Conservation (phyloP, 257 asterid genomes). For the Salvia hispanica region DNA sequence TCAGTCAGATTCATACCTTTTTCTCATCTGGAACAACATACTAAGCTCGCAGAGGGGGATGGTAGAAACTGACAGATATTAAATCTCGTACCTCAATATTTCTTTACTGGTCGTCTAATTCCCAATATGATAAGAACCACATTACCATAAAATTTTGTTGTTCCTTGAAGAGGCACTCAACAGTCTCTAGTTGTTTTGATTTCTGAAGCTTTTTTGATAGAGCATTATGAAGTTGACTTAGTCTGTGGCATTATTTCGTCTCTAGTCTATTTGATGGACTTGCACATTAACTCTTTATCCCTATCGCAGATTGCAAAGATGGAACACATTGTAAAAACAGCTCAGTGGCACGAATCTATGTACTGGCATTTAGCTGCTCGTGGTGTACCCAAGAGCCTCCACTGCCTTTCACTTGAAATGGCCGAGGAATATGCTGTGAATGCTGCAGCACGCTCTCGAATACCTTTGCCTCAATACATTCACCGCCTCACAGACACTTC, state of each 20-base stretch:
- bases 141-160: not conserved
- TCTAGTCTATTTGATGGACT: not conserved
- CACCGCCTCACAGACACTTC: conserved; percentile 65
- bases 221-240: conserved; percentile 10
- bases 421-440: conserved; percentile 80
- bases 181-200: not conserved
- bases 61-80: not conserved
- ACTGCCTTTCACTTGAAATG: conserved; percentile 75
- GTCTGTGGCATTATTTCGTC: not conserved
- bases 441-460: conserved; percentile 72
- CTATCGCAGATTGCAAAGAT: conserved; percentile 59
- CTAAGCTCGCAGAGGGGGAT: conserved; percentile 3
- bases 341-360: conserved; percentile 60
- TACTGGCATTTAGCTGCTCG: conserved; percentile 88
- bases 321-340: conserved; percentile 62
- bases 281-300: not conserved
- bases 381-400: conserved; percentile 67
- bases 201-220: conserved; percentile 1
- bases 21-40: not conserved
- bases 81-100: not conserved
- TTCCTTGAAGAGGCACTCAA: not conserved
- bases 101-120: not conserved
- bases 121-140: not conserved
- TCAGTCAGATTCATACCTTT: not conserved
- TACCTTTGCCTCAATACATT: conserved; percentile 69